phyloP scores from a whole-genome alignment of 2,329 filamentous ascomycete species.

The Mycosphaerelloides madeirae region DNA sequence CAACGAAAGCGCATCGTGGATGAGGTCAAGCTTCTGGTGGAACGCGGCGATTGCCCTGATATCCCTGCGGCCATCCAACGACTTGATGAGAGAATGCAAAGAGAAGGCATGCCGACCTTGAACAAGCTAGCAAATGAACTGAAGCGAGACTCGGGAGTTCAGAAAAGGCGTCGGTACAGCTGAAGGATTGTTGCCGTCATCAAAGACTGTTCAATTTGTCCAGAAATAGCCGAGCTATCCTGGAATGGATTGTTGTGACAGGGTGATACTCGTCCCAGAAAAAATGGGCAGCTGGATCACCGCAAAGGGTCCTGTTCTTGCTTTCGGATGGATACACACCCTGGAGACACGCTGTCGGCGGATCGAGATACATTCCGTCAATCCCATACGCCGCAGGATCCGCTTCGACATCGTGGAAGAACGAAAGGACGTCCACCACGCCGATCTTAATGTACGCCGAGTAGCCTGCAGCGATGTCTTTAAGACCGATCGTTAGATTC shows the following conservation, averaged over 20 bases:
- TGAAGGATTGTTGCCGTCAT: not conserved
- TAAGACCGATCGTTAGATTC: not conserved
- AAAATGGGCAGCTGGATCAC: slow-evolving; percentile 6
- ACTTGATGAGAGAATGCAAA: not conserved
- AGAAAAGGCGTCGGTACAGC: not conserved
- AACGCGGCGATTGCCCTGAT: not conserved
- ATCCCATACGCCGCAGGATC: slow-evolving; percentile 2
- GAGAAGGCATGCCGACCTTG: not conserved
- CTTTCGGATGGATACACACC: not conserved
- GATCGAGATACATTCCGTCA: slow-evolving; percentile 3
- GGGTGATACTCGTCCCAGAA: slow-evolving; percentile 10
- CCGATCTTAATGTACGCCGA: slow-evolving; percentile 3
- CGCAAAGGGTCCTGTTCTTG: not conserved
- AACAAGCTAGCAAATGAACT: slow-evolving; percentile 1
- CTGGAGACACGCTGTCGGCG: slow-evolving; percentile 3
- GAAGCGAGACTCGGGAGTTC: not conserved
- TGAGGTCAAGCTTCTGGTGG: not conserved
- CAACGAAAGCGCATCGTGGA: not conserved
- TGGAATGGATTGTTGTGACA: slow-evolving; percentile 3
- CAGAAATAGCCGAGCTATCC: slow-evolving; percentile 5
- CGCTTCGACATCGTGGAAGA: not conserved
- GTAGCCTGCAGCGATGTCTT: slow-evolving; percentile 1
- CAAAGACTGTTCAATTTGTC: not conserved
- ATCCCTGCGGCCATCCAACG: not conserved
- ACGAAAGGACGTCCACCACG: slow-evolving; percentile 1